Base-by-base conservation (phyloP, 2,329 filamentous ascomycete genomes). In the Penicillium freii region DNA sequence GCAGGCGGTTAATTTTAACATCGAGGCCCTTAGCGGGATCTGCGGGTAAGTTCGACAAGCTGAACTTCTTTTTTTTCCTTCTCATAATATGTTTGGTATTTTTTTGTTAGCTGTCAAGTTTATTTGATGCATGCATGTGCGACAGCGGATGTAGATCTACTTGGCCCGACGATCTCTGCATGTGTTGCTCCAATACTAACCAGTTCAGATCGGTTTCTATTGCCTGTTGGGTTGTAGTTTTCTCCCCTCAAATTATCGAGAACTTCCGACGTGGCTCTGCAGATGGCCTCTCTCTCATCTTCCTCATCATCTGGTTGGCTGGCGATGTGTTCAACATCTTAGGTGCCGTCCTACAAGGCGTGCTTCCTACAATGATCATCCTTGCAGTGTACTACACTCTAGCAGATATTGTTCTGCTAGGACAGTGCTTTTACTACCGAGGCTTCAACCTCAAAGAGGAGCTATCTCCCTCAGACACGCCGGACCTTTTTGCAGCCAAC, bases 301-400 rank as follows among this genome's bases (percentile, higher is more conserved):
- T 97, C 78, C 87, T 97, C 70, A 87, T 95, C 59, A 85, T 96
- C 68, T 99, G 94, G 94, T 83, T 97, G 2, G 82, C 88, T 1
- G 94, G 94, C 51, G 94, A 99, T 86, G 87, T 97, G 64, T 97
- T 96, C 81, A 97, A 97, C 72, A 95, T 97, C 62, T 81, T 96
- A 3, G 93, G 93, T n/a, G 90, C 92, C 19, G 86, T 97, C 17
- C 75, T 97, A 11, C 93, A 97, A 73, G 89, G 90, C 54, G 93
- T 99, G 7, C 76, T 97, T 53, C 92, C 94, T 1, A 99, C 93
- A 0, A 97, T 97, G 92, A 87, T 91, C 61, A 96, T 96, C 52
- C 81, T 97, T n/a, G 92, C 92, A 13, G 84, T 96, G 17, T 96
- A 96, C 75, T 96, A 97, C 73, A 95, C 92, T 17, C 82, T 96